Percentiles rank a stretch among this genome's conserved stretches.
Evolutionary conservation across 1,284 basidiomycete species (phyloP).

Genomic region (Ustilago sp.): DNA sequence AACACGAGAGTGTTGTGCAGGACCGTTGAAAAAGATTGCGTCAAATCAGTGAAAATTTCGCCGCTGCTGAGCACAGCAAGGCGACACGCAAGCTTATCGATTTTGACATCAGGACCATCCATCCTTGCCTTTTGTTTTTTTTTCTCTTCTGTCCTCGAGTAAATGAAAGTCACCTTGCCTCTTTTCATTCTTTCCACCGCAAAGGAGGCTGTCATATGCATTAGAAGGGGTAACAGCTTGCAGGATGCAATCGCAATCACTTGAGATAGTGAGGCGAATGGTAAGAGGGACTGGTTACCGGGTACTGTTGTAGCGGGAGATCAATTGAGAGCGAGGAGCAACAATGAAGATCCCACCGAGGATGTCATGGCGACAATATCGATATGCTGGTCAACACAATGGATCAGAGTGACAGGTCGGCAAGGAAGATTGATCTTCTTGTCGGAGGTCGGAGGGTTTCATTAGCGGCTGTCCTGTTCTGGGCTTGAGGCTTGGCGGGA

Average conservation of each 20-base stretch:
- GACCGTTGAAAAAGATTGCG: not conserved
- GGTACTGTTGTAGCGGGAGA: not conserved
- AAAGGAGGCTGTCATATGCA: no score
- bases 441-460: conserved; percentile 1
- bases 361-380: not conserved
- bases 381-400: not conserved
- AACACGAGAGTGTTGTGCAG: conserved; percentile 3
- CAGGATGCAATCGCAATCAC: no score
- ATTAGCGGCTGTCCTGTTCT: not conserved
- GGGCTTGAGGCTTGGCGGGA: not conserved
- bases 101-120: not conserved
- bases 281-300: no score
- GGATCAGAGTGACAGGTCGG: not conserved
- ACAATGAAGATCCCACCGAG: conserved; percentile 3
- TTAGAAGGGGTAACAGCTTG: no score
- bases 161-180: not conserved
- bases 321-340: not conserved
- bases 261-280: no score
- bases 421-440: not conserved
- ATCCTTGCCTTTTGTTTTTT: not conserved
- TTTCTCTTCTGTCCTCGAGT: not conserved
- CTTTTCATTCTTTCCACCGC: not conserved
- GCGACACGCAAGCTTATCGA: not conserved
- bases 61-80: conserved; percentile 3
- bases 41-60: not conserved